Conservation (phyloP, 2,329 filamentous ascomycete species). For the Myriosclerotinia curreyana region DNA sequence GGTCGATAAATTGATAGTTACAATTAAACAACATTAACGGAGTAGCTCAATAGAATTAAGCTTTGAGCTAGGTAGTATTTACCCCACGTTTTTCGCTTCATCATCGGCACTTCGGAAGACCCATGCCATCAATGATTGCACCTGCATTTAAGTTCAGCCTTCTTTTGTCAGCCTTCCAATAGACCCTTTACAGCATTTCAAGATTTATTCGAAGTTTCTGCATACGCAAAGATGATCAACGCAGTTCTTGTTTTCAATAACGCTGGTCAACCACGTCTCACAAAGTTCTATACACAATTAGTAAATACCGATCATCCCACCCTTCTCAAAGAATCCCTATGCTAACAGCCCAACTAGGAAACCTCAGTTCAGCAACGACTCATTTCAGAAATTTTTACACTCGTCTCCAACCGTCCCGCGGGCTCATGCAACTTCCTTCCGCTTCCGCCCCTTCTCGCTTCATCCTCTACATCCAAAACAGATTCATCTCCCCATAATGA, state of each 20-base stretch:
- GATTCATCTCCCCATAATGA: slow-evolving; percentile 69
- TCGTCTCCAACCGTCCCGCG: slow-evolving; percentile 86
- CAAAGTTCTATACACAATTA: slow-evolving; percentile 98
- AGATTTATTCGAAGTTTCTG: not conserved
- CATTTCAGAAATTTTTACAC: slow-evolving; percentile 94
- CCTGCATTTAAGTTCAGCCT: slow-evolving; percentile 11
- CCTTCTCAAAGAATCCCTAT: slow-evolving; percentile 1
- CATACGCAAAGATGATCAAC: slow-evolving; percentile 74
- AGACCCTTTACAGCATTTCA: slow-evolving; percentile 14
- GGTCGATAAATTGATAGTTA: slow-evolving; percentile 1
- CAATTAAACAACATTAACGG: not conserved
- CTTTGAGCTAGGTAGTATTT: slow-evolving; percentile 17
- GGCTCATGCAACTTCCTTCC: slow-evolving; percentile 97
- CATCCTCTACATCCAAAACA: slow-evolving; percentile 66
- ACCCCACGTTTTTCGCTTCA: slow-evolving; percentile 28
- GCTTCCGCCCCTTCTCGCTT: slow-evolving; percentile 62
- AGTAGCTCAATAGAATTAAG: slow-evolving; percentile 6
- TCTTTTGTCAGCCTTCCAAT: slow-evolving; percentile 15
- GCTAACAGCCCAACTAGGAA: slow-evolving; percentile 58
- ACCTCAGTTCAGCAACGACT: slow-evolving; percentile 95
- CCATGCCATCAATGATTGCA: not conserved
- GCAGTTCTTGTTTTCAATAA: slow-evolving; percentile 99
- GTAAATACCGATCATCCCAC: slow-evolving; percentile 47
- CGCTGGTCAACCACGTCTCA: slow-evolving; percentile 91
- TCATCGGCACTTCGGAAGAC: not conserved